Percentiles rank a stretch among this genome's conserved stretches.
phyloP scores from a whole-genome alignment of 495 filamentous ascomycete genomes.

The Recurvomyces mirabilis region DNA sequence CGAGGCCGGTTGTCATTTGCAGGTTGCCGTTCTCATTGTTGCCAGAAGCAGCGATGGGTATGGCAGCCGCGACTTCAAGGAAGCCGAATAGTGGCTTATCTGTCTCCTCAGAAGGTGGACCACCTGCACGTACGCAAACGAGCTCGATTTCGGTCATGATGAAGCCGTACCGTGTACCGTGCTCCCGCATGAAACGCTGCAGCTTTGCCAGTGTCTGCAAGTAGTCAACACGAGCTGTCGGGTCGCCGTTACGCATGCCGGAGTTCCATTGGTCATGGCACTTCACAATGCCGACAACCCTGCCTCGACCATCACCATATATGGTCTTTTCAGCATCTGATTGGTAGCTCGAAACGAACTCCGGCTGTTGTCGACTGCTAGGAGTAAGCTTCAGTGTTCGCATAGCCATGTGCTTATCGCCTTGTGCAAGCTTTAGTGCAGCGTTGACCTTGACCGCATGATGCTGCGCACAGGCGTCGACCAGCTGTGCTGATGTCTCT shows the following conservation, averaged over 20 bases:
- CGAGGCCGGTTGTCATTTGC: conserved; percentile 58
- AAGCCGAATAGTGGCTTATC: conserved; percentile 68
- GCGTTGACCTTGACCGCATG: conserved; percentile 72
- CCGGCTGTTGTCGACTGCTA: conserved; percentile 35
- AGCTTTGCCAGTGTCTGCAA: conserved; percentile 72
- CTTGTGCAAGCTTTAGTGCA: conserved; percentile 57
- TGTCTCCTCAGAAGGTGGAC: conserved; percentile 15
- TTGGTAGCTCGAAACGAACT: conserved; percentile 59
- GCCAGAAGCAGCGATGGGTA: conserved; percentile 38
- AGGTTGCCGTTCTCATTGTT: conserved; percentile 30
- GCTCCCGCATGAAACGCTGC: conserved; percentile 82
- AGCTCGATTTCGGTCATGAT: conserved; percentile 93
- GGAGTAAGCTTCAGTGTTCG: conserved; percentile 26
- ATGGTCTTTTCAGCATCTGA: conserved; percentile 62
- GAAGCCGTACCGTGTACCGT: conserved; percentile 85
- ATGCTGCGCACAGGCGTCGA: conserved; percentile 54
- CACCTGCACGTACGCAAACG: conserved; percentile 58
- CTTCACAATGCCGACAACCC: conserved; percentile 79
- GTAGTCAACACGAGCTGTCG: conserved; percentile 72
- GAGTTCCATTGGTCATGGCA: conserved; percentile 89
- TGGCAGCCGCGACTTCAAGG: conserved; percentile 61
- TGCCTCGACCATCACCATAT: conserved; percentile 59
- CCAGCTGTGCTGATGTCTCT: conserved; percentile 60
- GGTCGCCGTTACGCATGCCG: conserved; percentile 74
- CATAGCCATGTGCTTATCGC: conserved; percentile 45